A percentile compares a stretch with the other conserved stretches of the same genome.
Evolutionary conservation across 495 filamentous ascomycete genomes (phyloP).

Genomic region (Neurospora sp.): DNA sequence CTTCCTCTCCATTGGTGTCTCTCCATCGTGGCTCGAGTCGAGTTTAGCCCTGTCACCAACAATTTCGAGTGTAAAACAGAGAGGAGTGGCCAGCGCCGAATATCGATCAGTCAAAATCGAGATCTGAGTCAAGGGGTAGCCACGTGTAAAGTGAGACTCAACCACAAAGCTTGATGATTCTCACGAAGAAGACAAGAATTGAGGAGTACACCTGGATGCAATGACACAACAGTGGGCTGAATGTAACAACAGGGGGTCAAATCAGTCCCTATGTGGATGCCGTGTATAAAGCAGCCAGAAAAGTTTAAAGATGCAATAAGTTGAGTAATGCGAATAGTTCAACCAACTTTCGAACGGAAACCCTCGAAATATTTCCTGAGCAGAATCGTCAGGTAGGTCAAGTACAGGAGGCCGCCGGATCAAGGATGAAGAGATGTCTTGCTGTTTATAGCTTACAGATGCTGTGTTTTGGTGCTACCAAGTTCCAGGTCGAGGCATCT

Average conservation of each 20-base stretch:
- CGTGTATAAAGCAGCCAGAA: neutral
- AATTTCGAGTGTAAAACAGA: neutral
- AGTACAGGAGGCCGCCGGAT: neutral
- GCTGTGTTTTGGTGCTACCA: neutral
- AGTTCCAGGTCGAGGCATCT: neutral
- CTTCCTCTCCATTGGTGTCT: neutral
- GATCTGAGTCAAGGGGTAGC: neutral
- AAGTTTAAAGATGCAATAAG: neutral
- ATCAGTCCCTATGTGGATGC: neutral
- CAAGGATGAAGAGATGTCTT: neutral
- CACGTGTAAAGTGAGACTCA: neutral
- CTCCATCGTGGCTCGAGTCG: constrained; percentile 2
- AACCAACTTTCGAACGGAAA: neutral
- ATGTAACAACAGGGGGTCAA: neutral
- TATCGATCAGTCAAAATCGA: neutral
- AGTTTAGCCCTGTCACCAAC: neutral
- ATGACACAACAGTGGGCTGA: neutral
- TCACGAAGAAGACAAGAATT: neutral
- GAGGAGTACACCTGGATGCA: neutral
- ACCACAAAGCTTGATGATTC: neutral
- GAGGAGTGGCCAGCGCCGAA: neutral
- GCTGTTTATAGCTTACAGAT: neutral
- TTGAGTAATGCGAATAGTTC: neutral
- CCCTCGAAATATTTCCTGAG: neutral
- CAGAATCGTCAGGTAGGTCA: neutral